Percentiles rank a stretch among this genome's conserved stretches.
phyloP scores from a whole-genome alignment of 192 early-diverging fungal genomes.

The Rhizophagus sp. region DNA sequence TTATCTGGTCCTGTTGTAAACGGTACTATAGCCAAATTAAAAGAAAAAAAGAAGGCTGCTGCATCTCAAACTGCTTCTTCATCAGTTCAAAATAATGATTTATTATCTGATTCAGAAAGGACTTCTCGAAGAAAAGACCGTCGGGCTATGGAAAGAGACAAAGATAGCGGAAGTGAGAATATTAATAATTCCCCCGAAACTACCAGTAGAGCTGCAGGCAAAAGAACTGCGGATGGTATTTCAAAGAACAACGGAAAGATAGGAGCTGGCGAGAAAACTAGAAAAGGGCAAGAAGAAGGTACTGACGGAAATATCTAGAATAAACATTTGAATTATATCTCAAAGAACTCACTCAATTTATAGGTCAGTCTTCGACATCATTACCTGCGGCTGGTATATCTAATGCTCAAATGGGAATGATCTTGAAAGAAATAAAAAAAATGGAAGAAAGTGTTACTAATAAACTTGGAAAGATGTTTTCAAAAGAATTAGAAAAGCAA shows the following conservation, averaged over 20 bases:
- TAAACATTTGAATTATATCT: background rate
- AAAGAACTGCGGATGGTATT: conserved; percentile 9
- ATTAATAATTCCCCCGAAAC: background rate
- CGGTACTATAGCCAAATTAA: conserved; percentile 45
- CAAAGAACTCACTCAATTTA: background rate
- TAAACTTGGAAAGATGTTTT: conserved; percentile 31
- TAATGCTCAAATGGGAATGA: conserved; percentile 9
- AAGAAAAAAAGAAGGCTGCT: conserved; percentile 42
- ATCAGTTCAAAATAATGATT: background rate
- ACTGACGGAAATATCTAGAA: background rate
- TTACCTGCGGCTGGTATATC: background rate
- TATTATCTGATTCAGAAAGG: conserved; percentile 27
- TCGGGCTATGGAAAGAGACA: conserved; percentile 28
- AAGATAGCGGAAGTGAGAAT: conserved; percentile 34
- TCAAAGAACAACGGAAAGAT: conserved; percentile 14
- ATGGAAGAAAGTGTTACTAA: conserved; percentile 34
- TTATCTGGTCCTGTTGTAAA: conserved; percentile 45
- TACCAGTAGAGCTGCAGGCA: background rate
- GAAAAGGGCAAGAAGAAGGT: background rate
- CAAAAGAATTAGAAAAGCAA: conserved; percentile 35
- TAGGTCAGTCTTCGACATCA: background rate
- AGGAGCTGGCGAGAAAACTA: conserved; percentile 8
- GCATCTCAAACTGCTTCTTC: conserved; percentile 8
- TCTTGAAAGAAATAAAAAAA: conserved; percentile 32
- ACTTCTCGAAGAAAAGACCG: conserved; percentile 6